Percentiles rank a stretch among this genome's conserved stretches.
phyloP scores from a whole-genome alignment of 768 basidiomycete species.

The Clathrus columnatus region DNA sequence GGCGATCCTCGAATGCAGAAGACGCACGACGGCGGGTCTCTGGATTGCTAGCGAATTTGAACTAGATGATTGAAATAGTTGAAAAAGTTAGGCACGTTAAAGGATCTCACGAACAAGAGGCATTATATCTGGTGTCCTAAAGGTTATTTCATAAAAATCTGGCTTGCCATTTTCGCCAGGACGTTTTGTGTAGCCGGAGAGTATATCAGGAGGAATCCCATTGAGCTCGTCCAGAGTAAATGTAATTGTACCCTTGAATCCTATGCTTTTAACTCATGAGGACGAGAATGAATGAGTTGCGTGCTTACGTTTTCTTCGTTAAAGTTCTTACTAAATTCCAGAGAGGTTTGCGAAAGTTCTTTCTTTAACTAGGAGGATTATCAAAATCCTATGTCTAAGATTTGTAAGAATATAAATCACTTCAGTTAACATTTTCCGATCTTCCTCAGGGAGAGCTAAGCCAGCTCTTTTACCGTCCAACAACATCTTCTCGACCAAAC shows the following conservation, averaged over 20 bases:
- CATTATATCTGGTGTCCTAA: constrained; percentile 75
- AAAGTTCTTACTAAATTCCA: constrained; percentile 86
- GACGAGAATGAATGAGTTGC: constrained; percentile 13
- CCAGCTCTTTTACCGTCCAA: constrained; percentile 77
- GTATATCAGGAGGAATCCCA: constrained; percentile 71
- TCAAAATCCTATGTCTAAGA: not conserved
- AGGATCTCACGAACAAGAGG: constrained; percentile 46
- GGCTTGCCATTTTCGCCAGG: constrained; percentile 38
- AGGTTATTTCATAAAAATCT: constrained; percentile 64
- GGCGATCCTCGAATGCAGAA: constrained; percentile 60
- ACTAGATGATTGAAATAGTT: constrained; percentile 32
- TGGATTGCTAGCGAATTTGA: constrained; percentile 70
- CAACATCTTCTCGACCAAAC: constrained; percentile 76
- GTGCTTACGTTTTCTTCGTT: constrained; percentile 71
- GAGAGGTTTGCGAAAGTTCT: constrained; percentile 61
- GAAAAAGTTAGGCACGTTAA: not conserved
- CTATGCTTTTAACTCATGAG: not conserved
- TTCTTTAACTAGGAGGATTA: constrained; percentile 45
- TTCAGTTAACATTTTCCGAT: constrained; percentile 45
- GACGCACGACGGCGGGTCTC: constrained; percentile 57
- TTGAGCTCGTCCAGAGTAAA: constrained; percentile 69
- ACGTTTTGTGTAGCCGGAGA: constrained; percentile 67
- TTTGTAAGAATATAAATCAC: constrained; percentile 6
- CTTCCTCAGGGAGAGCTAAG: constrained; percentile 56
- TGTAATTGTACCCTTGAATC: constrained; percentile 43